Base-by-base conservation (phyloP, 768 basidiomycete species). In the Hygrophoropsis aurantiaca region DNA sequence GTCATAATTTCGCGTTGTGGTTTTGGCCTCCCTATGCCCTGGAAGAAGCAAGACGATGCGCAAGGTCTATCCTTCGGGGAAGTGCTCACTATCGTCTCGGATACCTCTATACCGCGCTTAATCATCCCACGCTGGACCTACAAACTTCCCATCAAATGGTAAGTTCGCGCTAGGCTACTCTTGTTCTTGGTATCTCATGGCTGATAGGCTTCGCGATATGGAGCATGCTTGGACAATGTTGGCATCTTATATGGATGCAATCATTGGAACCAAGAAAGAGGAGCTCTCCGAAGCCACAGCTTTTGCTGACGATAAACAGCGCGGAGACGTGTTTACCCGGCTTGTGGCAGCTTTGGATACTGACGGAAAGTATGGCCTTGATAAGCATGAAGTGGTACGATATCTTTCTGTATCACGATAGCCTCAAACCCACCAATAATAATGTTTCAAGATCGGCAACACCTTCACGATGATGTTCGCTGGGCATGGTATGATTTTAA, bases 381-480 rank as follows among this genome's bases (percentile, higher is more conserved):
- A 49, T 26, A 50, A 57, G 19, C 40, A 56, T 18, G 61, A 62
- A 54, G 49, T 62, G 21, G 59, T 62, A 34, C 19, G 54, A 43
- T 21, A 11, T 5, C 13, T 20, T 8, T 23, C n/a, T 24, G 16
- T 23, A 35, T n/a, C n/a, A n/a, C n/a, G n/a, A n/a, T n/a, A n/a
- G n/a, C n/a, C n/a, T n/a, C n/a, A n/a, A n/a, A n/a, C n/a, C n/a
- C n/a, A n/a, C n/a, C n/a, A n/a, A n/a, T n/a, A n/a, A n/a, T n/a
- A n/a, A 4, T 15, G 32, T 42, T 18, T 21, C 32, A 32, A 62
- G 61, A 52, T 63, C 24, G 54, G 58, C 2, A 63, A 63, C 30
- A 59, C 50, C 4, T 61, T 61, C 33, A 48, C 50, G 11, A 40
- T 63, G 23, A 40, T 63, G 40, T 63, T 63, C 45, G 55, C 59